Base-by-base conservation (phyloP, 345 rosid species). In the Citrus medica region DNA sequence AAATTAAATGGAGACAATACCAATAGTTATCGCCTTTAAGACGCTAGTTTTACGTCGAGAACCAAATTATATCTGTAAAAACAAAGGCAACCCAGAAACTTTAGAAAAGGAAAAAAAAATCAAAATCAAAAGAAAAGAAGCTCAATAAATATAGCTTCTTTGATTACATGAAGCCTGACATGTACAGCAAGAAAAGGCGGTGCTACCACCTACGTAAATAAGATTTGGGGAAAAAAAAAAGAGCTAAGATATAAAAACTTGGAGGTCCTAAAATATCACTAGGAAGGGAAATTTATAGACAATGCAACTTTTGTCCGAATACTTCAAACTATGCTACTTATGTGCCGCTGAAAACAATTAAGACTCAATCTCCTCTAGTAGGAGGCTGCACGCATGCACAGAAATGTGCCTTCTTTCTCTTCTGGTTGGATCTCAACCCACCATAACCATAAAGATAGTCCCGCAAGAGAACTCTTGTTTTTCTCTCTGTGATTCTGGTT, bases 371-470 rank as follows among this genome's bases (percentile, higher is more conserved):
- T 35, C 89, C 89, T 61, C 70, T 89, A 6, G 89, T 89, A 5
- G 94, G 90, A 63, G 97, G 96, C 53, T 84, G 89, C 82, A 93
- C 82, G 16, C 99, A 96, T n/a, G 93, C 81, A 59, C 99, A 97
- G 53, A 97, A 92, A 33, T 80, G 81, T 9, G 85, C 63, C 73
- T 85, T 94, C 88, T 88, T 89, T 38, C 71, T 80, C 86, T 84
- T 86, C 68, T 79, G 85, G 79, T 71, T 77, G 40, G 79, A 84
- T 83, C 85, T 90, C 60, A 74, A 81, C 73, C 92, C 86, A 0
- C 94, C 96, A 73, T 93, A 88, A 0, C 94, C 96, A 71, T 93
- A 88, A 24, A 97, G 85, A 83, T 94, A 97, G 84, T 97, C 99
- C 19, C 90, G 82, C 76, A 97, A 90, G 37, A 84, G 83, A 78